These are phyloP conservation scores for Phytophthora sp. DNA, from an alignment of 352 stramenopile genomes.

Conservation along the genomic window DNA sequence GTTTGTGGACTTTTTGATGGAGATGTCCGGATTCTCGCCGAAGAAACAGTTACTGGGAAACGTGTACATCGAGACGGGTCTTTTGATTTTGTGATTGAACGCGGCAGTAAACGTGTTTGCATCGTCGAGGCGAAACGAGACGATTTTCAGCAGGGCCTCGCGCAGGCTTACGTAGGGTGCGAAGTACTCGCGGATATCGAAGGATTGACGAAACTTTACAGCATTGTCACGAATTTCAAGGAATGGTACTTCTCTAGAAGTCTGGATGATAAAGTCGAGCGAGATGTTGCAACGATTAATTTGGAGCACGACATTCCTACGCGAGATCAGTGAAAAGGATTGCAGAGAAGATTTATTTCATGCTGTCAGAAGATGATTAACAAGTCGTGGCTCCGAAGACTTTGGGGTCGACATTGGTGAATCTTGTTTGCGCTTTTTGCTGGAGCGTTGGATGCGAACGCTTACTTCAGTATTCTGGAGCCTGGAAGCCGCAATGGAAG, in stretches of 20 bases:
- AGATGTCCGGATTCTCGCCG: not conserved
- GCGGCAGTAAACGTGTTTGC: not conserved
- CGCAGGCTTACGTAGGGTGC: not conserved
- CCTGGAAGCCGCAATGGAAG: no score
- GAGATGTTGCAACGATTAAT: not conserved
- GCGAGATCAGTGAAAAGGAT: not conserved
- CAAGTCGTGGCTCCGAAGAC: no score
- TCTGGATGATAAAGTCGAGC: not conserved
- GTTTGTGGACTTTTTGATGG: conserved; percentile 1
- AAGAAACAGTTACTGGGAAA: not conserved
- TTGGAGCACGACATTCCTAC: not conserved
- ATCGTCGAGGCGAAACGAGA: not conserved
- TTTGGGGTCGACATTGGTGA: no score
- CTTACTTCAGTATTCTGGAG: no score
- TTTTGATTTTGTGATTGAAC: conserved; percentile 5
- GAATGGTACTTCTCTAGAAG: not conserved
- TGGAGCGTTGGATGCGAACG: no score
- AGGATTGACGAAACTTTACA: not conserved
- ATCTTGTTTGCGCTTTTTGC: no score
- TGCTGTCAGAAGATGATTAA: conserved; percentile 1
- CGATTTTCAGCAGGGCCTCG: not conserved
- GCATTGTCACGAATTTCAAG: conserved; percentile 1
- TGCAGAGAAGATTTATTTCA: not conserved
- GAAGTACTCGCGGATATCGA: not conserved
- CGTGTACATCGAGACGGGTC: not conserved